Evolutionary conservation across 192 early-diverging fungal genomes (phyloP).

Genomic region (Coemansia sp.): DNA sequence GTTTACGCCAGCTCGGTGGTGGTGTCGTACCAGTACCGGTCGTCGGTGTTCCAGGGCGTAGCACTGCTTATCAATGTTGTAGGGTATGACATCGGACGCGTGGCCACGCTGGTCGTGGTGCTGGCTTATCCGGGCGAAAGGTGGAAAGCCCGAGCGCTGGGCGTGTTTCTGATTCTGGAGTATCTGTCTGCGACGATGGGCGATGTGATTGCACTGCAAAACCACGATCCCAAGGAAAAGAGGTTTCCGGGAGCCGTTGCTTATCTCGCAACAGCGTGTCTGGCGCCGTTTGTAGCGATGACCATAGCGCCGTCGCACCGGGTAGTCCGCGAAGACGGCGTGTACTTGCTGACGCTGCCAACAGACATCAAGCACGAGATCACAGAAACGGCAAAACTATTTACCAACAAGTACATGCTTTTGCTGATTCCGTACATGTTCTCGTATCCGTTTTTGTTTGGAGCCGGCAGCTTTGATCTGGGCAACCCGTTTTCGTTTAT

Average conservation of each 20-base stretch:
- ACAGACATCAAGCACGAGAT: constrained; percentile 21
- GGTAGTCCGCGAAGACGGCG: constrained; percentile 42
- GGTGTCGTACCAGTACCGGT: constrained; percentile 19
- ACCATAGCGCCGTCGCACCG: constrained; percentile 33
- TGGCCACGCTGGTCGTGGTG: constrained; percentile 33
- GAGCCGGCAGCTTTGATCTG: constrained; percentile 19
- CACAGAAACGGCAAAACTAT: constrained; percentile 20
- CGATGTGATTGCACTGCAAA: constrained; percentile 22
- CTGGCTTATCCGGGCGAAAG: constrained; percentile 37
- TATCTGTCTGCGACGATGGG: constrained; percentile 40
- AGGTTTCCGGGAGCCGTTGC: constrained; percentile 20
- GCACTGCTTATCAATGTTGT: constrained; percentile 17
- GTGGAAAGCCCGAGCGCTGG: constrained; percentile 40
- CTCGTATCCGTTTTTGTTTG: constrained; percentile 16
- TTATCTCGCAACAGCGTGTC: constrained; percentile 17
- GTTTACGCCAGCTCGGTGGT: constrained; percentile 35
- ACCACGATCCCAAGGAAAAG: constrained; percentile 5
- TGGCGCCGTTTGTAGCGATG: constrained; percentile 24
- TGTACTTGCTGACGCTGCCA: constrained; percentile 34
- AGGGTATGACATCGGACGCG: constrained; percentile 27
- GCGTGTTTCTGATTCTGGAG: constrained; percentile 28
- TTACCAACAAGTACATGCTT: constrained; percentile 27
- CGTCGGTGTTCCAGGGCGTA: constrained; percentile 10
- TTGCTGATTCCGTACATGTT: constrained; percentile 16
- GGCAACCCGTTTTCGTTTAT: constrained; percentile 23